Percentiles rank a stretch among this genome's conserved stretches.
Conservation (phyloP, 768 basidiomycete genomes). For the Mycena belliarum region DNA sequence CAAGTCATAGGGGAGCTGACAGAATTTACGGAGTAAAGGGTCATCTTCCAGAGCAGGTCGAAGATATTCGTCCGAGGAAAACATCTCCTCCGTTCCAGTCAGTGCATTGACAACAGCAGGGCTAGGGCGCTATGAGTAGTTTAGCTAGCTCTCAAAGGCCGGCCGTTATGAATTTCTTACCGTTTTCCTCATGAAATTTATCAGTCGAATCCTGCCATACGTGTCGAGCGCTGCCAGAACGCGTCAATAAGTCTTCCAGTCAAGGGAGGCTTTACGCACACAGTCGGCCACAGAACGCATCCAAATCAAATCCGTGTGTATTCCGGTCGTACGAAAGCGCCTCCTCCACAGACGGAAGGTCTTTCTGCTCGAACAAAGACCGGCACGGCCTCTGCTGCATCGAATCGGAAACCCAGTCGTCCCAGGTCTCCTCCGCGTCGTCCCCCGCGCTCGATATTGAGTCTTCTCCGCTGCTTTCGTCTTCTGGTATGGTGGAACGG, state of each 20-base stretch:
- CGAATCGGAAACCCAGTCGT: slow-evolving; percentile 81
- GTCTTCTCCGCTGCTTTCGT: slow-evolving; percentile 29
- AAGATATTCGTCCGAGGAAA: slow-evolving; percentile 78
- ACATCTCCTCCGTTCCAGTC: slow-evolving; percentile 60
- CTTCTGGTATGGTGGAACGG: slow-evolving; percentile 28
- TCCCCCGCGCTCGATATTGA: slow-evolving; percentile 29
- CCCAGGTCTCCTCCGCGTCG: slow-evolving; percentile 65
- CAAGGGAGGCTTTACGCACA: slow-evolving; percentile 44
- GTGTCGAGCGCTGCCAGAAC: slow-evolving; percentile 13
- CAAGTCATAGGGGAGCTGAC: background rate
- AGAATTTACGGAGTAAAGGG: slow-evolving; percentile 77
- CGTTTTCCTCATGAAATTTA: slow-evolving; percentile 70
- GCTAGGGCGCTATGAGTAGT: slow-evolving; percentile 49
- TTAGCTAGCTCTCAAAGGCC: background rate
- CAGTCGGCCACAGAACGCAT: slow-evolving; percentile 47
- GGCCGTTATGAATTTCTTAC: slow-evolving; percentile 31
- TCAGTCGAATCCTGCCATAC: slow-evolving; percentile 50
- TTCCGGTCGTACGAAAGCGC: slow-evolving; percentile 62
- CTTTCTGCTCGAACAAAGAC: slow-evolving; percentile 75
- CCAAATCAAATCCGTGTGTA: slow-evolving; percentile 64
- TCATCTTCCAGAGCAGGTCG: slow-evolving; percentile 84
- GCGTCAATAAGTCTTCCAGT: background rate
- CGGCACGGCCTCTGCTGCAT: slow-evolving; percentile 50
- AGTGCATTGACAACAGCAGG: slow-evolving; percentile 46
- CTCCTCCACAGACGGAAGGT: slow-evolving; percentile 59